phyloP scores from a whole-genome alignment of 2,329 filamentous ascomycete genomes.

The Cephalotrichum gorgonifer region DNA sequence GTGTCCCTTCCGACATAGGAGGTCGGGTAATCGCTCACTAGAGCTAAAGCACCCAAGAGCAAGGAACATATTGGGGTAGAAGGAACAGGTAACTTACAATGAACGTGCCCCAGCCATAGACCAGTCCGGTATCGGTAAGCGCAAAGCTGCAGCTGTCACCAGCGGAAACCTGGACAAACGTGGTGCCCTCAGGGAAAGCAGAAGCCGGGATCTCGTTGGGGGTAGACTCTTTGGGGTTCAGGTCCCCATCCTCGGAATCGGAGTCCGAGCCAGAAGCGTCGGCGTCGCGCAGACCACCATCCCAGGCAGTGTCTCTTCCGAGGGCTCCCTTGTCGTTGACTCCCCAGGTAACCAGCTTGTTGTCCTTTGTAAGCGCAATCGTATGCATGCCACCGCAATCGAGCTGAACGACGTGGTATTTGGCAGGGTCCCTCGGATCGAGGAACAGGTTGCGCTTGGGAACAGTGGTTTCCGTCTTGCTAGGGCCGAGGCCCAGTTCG shows the following conservation, averaged over 20 bases:
- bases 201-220: constrained; percentile 50
- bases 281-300: constrained; percentile 50
- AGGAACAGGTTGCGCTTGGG: constrained; percentile 68
- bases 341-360: constrained; percentile 77
- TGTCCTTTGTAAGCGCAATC: constrained; percentile 65
- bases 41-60: neutral
- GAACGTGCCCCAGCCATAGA: constrained; percentile 83
- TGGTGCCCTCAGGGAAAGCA: constrained; percentile 49
- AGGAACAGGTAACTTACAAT: constrained; percentile 20
- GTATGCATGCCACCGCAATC: constrained; percentile 77
- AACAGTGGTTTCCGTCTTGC: constrained; percentile 48
- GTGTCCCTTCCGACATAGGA: too few species aligned
- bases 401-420: constrained; percentile 66
- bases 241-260: constrained; percentile 43
- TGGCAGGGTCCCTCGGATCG: constrained; percentile 49
- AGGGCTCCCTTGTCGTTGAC: constrained; percentile 79
- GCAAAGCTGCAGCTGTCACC: constrained; percentile 68
- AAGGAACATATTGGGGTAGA: neutral
- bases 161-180: constrained; percentile 55
- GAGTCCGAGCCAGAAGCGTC: constrained; percentile 37
- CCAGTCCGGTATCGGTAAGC: constrained; percentile 61
- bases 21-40: too few species aligned
- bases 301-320: constrained; percentile 61
- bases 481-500: constrained; percentile 69
- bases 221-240: constrained; percentile 65